Conservation (phyloP, 2,329 filamentous ascomycete genomes). For the Verticillium nubilum region DNA sequence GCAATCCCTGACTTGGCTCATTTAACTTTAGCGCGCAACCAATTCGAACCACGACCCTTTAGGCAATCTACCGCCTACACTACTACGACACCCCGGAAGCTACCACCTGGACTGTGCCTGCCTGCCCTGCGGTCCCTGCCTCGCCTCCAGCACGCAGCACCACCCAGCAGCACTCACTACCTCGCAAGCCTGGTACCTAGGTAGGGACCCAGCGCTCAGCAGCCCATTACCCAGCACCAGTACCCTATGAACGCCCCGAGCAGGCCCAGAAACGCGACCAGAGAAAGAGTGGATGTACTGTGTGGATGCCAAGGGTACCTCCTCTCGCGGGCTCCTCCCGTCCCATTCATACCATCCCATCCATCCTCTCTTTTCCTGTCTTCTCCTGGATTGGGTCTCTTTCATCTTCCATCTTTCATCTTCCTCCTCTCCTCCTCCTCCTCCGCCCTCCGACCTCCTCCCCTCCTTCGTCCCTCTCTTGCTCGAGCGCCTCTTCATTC, state of each 20-base stretch:
- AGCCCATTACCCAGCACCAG: not conserved
- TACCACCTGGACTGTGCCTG: not conserved
- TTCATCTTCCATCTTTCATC: constrained; percentile 14
- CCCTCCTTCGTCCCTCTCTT: constrained; percentile 27
- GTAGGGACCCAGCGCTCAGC: no score
- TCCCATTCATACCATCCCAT: constrained; percentile 20
- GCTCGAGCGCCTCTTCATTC: constrained; percentile 18
- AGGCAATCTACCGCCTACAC: constrained; percentile 26
- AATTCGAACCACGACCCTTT: constrained; percentile 26
- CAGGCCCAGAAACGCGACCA: not conserved
- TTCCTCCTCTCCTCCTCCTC: constrained; percentile 11
- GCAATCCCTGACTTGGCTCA: constrained; percentile 25
- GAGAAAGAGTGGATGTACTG: not conserved
- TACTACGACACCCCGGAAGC: not conserved
- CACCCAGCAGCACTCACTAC: not conserved
- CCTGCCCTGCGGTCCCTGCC: not conserved
- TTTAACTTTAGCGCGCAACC: constrained; percentile 34
- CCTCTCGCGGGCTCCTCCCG: constrained; percentile 24
- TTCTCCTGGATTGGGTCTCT: constrained; percentile 14
- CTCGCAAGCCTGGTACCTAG: not conserved
- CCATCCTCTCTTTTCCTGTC: constrained; percentile 19
- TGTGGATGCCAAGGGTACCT: constrained; percentile 11
- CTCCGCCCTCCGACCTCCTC: constrained; percentile 17
- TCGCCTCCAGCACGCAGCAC: not conserved
- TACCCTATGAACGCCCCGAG: not conserved